Percentiles rank a stretch among this genome's conserved stretches.
phyloP scores from a whole-genome alignment of 768 basidiomycete species.

The Imleria badia region DNA sequence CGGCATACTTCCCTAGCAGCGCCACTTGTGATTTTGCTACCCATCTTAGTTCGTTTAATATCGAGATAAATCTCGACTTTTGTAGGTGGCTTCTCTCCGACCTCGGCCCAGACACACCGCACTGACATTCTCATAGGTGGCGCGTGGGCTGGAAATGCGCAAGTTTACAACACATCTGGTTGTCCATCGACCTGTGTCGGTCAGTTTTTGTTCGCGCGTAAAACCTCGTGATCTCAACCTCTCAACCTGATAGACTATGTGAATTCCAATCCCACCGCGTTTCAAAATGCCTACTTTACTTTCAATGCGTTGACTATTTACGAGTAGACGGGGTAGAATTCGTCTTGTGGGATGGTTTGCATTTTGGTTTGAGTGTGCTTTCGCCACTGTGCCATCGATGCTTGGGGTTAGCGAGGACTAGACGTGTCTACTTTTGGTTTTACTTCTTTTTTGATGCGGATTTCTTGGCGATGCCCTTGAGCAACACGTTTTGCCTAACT shows the following conservation, averaged over 20 bases:
- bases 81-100: constrained; percentile 13
- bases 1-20: constrained; percentile 57
- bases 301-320: constrained; percentile 40
- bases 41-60: constrained; percentile 57
- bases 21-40: constrained; percentile 54
- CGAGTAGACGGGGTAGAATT: constrained; percentile 21
- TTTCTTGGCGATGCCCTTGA: background rate
- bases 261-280: constrained; percentile 38
- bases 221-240: background rate
- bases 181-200: constrained; percentile 31
- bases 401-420: too few relatives aligned
- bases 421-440: background rate
- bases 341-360: background rate
- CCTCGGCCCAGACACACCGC: background rate
- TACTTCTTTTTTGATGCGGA: background rate
- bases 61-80: constrained; percentile 54
- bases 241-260: constrained; percentile 30
- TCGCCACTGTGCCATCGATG: too few relatives aligned
- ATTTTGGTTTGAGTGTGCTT: background rate
- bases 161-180: constrained; percentile 17
- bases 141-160: constrained; percentile 26
- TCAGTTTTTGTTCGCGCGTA: constrained; percentile 8
- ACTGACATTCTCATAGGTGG: constrained; percentile 17
- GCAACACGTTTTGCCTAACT: background rate
- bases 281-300: constrained; percentile 41